Percentiles rank a stretch among this genome's conserved stretches.
phyloP scores from a whole-genome alignment of 805 yeast species.

The Candida silvicultrix region DNA sequence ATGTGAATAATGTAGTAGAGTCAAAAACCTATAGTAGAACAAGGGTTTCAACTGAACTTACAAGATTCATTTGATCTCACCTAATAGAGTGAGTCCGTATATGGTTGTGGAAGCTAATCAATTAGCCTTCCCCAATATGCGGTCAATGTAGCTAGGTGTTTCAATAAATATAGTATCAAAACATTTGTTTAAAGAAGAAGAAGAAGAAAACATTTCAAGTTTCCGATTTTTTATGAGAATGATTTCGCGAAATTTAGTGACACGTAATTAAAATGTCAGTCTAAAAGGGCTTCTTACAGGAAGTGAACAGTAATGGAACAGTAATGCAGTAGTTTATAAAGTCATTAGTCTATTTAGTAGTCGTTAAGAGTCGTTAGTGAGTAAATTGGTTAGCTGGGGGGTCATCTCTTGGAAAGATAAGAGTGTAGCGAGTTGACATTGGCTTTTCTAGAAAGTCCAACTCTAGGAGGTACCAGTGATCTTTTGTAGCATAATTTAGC shows the following conservation, averaged over 20 bases:
- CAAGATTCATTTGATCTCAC: neutral
- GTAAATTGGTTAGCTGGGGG: too few relatives aligned
- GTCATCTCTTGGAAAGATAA: constrained; percentile 6
- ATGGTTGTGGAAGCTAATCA: neutral
- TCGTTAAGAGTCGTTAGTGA: too few relatives aligned
- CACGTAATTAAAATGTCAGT: neutral
- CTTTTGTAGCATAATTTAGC: constrained; percentile 10
- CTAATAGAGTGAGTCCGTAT: neutral
- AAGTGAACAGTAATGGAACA: too few relatives aligned
- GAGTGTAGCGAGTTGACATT: constrained; percentile 16
- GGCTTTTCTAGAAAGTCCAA: constrained; percentile 20
- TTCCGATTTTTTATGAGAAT: neutral
- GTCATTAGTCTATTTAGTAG: too few relatives aligned
- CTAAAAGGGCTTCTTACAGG: neutral
- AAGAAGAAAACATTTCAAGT: neutral
- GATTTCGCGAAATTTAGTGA: too few relatives aligned
- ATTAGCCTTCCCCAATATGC: neutral
- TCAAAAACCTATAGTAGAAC: neutral
- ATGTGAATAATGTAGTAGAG: neutral
- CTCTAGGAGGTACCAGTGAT: constrained; percentile 10
- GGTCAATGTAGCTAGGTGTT: constrained; percentile 1
- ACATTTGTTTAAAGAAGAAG: neutral
- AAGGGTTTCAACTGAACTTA: neutral
- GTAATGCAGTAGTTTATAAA: too few relatives aligned
- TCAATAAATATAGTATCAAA: too few relatives aligned